Conservation (phyloP, 2,329 filamentous ascomycete genomes). For the Aureobasidium namibiae region DNA sequence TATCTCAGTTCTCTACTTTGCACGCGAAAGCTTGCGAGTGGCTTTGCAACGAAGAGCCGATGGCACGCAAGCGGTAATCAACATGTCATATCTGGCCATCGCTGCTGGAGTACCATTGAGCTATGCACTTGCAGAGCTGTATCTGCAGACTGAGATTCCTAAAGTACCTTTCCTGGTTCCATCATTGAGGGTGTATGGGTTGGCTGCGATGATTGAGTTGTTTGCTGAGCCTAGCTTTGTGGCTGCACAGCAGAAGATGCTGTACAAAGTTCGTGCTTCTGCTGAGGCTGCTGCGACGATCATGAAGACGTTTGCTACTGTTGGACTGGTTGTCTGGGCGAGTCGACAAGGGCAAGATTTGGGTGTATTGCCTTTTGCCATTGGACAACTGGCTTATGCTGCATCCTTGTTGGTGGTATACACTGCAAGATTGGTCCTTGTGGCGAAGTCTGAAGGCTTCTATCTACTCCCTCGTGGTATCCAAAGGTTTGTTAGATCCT, state of each 20-base stretch:
- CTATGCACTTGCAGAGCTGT: slow-evolving; percentile 56
- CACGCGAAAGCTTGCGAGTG: slow-evolving; percentile 83
- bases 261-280: slow-evolving; percentile 69
- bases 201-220: slow-evolving; percentile 64
- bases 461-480: slow-evolving; percentile 50
- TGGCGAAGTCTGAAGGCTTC: slow-evolving; percentile 54
- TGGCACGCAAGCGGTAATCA: slow-evolving; percentile 68
- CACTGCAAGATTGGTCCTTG: slow-evolving; percentile 47
- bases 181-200: slow-evolving; percentile 47
- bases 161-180: slow-evolving; percentile 54
- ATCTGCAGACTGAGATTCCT: slow-evolving; percentile 48
- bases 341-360: slow-evolving; percentile 44
- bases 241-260: slow-evolving; percentile 70
- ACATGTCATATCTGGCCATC: slow-evolving; percentile 75
- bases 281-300: slow-evolving; percentile 81
- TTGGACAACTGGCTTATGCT: slow-evolving; percentile 77
- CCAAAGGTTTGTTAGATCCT: not conserved
- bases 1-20: slow-evolving; percentile 88
- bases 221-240: slow-evolving; percentile 83
- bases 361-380: slow-evolving; percentile 79
- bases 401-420: slow-evolving; percentile 63
- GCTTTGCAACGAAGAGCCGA: slow-evolving; percentile 66
- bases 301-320: slow-evolving; percentile 65
- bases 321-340: slow-evolving; percentile 60
- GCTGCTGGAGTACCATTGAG: slow-evolving; percentile 59